Evolutionary conservation across 106 monocot species (phyloP).

Genomic region (Narthecium ossifragum): DNA sequence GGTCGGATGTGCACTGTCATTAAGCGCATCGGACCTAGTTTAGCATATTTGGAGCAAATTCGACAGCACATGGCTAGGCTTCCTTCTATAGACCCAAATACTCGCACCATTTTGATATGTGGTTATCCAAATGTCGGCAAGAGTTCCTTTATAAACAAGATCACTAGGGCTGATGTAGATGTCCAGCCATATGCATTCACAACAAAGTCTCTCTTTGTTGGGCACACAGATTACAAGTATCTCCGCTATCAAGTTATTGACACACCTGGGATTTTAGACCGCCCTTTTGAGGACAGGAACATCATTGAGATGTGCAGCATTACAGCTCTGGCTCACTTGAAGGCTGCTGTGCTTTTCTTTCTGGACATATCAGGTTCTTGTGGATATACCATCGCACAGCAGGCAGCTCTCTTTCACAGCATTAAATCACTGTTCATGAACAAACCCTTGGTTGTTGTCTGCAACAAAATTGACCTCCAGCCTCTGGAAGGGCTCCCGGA

Average conservation of each 20-base stretch:
- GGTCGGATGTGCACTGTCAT: constrained; percentile 89
- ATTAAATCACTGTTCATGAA: constrained; percentile 91
- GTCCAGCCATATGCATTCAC: constrained; percentile 99
- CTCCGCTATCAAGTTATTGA: constrained; percentile 98
- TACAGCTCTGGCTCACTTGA: constrained; percentile 76
- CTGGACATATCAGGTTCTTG: constrained; percentile 94
- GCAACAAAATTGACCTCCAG: constrained; percentile 97
- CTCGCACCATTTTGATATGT: constrained; percentile 86
- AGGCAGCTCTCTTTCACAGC: constrained; percentile 88
- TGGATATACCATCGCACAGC: constrained; percentile 82
- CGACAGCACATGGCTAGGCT: constrained; percentile 94
- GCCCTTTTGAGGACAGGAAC: constrained; percentile 92
- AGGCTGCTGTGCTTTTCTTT: constrained; percentile 85
- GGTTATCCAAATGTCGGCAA: constrained; percentile 99
- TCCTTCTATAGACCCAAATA: constrained; percentile 94
- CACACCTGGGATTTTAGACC: constrained; percentile 90
- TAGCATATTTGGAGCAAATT: constrained; percentile 91
- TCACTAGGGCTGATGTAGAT: constrained; percentile 94
- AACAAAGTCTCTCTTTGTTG: constrained; percentile 91
- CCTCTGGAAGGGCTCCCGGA: constrained; percentile 70
- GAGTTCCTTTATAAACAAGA: constrained; percentile 94
- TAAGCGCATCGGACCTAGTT: constrained; percentile 75
- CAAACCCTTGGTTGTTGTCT: constrained; percentile 84
- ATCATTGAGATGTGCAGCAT: constrained; percentile 99
- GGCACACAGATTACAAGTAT: constrained; percentile 98